Evolutionary conservation across 345 rosid species (phyloP).

Genomic region (Kernera saxatilis): DNA sequence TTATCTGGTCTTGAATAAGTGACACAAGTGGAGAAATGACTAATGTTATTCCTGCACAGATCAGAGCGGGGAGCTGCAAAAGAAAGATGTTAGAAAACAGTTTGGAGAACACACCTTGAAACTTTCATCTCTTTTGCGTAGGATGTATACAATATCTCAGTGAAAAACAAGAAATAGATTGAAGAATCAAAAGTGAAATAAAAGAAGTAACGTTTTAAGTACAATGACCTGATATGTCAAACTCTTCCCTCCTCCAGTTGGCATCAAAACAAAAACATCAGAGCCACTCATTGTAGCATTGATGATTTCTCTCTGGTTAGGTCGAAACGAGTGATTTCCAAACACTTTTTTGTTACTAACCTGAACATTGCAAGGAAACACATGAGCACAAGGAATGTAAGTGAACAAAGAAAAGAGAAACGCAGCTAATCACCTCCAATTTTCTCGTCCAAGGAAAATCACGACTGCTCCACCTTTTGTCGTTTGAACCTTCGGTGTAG

Average conservation of each 20-base stretch:
- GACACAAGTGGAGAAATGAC: constrained; percentile 95
- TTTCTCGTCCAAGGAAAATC: constrained; percentile 81
- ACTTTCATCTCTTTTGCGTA: neutral
- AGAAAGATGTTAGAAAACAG: constrained; percentile 7
- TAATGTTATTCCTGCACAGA: constrained; percentile 83
- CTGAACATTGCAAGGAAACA: constrained; percentile 43
- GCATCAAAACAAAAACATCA: constrained; percentile 98
- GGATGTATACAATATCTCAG: constrained; percentile 3
- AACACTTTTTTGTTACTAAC: constrained; percentile 85
- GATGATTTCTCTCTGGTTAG: constrained; percentile 90
- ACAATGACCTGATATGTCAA: constrained; percentile 79
- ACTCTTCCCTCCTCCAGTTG: constrained; percentile 99
- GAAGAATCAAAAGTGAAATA: constrained; percentile 9
- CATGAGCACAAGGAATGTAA: constrained; percentile 27
- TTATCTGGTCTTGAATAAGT: constrained; percentile 98
- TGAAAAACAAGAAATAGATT: neutral
- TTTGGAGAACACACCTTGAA: constrained; percentile 4
- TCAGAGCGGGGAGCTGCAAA: constrained; percentile 87
- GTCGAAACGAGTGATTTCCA: constrained; percentile 96
- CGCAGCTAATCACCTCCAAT: constrained; percentile 57
- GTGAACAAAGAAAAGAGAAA: constrained; percentile 4
- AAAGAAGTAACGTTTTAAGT: neutral
- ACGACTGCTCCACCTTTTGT: constrained; percentile 67
- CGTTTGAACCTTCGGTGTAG: constrained; percentile 90
- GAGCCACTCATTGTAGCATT: constrained; percentile 96